These are phyloP conservation scores for Salicornia ramosissima DNA, from an alignment of 148 eudicot genomes.

Conservation along the genomic window DNA sequence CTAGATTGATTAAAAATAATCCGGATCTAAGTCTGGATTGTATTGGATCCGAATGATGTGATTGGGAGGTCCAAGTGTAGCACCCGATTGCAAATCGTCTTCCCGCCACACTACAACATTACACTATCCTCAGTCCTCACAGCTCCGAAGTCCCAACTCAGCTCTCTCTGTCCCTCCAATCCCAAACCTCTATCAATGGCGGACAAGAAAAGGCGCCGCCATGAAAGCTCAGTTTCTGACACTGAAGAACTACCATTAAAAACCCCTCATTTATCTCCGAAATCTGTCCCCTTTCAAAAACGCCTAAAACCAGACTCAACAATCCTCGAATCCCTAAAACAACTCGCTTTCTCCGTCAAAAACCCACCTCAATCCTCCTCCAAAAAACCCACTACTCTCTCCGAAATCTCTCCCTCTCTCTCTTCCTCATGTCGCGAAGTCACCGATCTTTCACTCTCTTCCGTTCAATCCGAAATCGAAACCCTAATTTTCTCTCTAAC, in stretches of 20 bases:
- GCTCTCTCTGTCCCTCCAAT: conserved; percentile 23
- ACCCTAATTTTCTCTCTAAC: conserved; percentile 55
- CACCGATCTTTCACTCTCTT: conserved; percentile 73
- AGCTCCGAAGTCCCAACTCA: too few relatives aligned
- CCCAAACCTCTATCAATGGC: conserved; percentile 40
- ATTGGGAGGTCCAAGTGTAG: too few relatives aligned
- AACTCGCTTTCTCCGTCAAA: conserved; percentile 31
- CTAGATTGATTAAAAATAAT: too few relatives aligned
- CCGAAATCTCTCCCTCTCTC: conserved; percentile 53
- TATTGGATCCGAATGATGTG: too few relatives aligned
- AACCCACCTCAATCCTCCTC: conserved; percentile 27
- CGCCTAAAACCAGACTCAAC: conserved; percentile 58
- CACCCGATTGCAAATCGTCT: too few relatives aligned
- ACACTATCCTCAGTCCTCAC: too few relatives aligned
- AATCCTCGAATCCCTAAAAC: conserved; percentile 47
- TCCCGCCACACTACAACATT: too few relatives aligned
- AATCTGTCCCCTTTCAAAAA: conserved; percentile 47
- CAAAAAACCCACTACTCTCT: conserved; percentile 42
- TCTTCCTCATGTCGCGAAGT: conserved; percentile 82
- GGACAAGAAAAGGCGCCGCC: conserved; percentile 72
- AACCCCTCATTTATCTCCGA: conserved; percentile 21
- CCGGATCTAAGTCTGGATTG: too few relatives aligned
- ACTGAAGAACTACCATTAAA: conserved; percentile 15
- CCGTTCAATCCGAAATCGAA: conserved; percentile 76
- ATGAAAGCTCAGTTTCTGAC: conserved; percentile 38